Evolutionary conservation across 106 monocot genomes (phyloP).

Genomic region (Ottelia alismoides): DNA sequence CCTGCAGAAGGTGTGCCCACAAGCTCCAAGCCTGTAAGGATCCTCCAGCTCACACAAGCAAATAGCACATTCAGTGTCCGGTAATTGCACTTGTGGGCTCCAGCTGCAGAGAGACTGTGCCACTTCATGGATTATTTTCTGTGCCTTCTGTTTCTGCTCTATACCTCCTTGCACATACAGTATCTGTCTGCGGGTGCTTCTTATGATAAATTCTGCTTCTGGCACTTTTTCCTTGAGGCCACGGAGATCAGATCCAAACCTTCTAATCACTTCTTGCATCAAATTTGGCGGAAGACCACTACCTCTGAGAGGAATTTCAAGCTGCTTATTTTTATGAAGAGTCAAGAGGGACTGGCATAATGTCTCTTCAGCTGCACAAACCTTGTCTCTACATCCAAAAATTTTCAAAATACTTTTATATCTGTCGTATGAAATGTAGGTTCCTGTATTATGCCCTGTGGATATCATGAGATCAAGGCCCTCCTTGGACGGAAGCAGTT

Average conservation of each 20-base stretch:
- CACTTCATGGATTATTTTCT: constrained; percentile 42
- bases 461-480: constrained; percentile 38
- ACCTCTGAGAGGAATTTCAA: constrained; percentile 53
- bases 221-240: constrained; percentile 39
- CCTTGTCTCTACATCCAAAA: constrained; percentile 36
- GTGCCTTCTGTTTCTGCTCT: constrained; percentile 51
- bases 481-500: constrained; percentile 42
- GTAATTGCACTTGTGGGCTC: neutral
- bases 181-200: constrained; percentile 42
- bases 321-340: constrained; percentile 40
- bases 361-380: constrained; percentile 37
- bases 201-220: constrained; percentile 35
- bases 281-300: constrained; percentile 45
- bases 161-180: constrained; percentile 43
- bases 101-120: constrained; percentile 15
- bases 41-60: constrained; percentile 92
- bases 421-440: constrained; percentile 57
- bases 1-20: constrained; percentile 65
- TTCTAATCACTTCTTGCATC: constrained; percentile 64
- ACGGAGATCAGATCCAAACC: constrained; percentile 57
- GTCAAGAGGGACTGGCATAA: constrained; percentile 30
- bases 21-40: constrained; percentile 58
- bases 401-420: constrained; percentile 38
- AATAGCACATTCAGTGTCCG: constrained; percentile 50
- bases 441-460: constrained; percentile 48